Conservation (phyloP, 768 basidiomycete species). For the Arthromyces matolae region DNA sequence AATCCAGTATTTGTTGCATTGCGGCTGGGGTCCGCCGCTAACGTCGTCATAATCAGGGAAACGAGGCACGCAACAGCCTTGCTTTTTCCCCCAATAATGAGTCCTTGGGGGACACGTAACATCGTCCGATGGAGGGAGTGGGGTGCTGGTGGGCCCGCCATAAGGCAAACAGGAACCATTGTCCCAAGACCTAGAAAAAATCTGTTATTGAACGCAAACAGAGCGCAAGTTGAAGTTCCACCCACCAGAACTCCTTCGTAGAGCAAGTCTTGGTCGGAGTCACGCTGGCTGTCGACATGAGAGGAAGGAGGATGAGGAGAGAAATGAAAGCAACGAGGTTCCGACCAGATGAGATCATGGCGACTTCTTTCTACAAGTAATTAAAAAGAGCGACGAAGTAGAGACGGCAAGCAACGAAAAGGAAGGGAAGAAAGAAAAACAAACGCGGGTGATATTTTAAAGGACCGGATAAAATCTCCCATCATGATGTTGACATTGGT, state of each 20-base stretch:
- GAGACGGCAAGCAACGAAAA: not conserved
- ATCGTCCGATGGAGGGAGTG: constrained; percentile 46
- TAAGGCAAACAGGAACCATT: constrained; percentile 41
- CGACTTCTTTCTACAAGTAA: not conserved
- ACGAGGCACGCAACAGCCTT: constrained; percentile 52
- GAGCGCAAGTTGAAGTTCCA: not conserved
- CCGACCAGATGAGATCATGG: constrained; percentile 12
- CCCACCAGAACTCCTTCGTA: constrained; percentile 32
- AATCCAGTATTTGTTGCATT: constrained; percentile 42
- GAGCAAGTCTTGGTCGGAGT: constrained; percentile 22
- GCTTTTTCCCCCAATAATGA: constrained; percentile 46
- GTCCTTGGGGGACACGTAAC: constrained; percentile 41
- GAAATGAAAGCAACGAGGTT: constrained; percentile 23
- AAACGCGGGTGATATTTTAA: constrained; percentile 1
- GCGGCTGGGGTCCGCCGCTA: constrained; percentile 44
- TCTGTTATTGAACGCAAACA: not conserved
- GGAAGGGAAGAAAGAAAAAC: not conserved
- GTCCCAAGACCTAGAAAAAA: constrained; percentile 23
- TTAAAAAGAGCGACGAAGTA: constrained; percentile 16
- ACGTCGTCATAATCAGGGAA: constrained; percentile 35
- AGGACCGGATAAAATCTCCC: not conserved
- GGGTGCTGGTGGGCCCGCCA: constrained; percentile 32
- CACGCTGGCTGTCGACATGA: constrained; percentile 28
- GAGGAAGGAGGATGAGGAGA: constrained; percentile 31
- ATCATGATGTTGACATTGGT: not conserved